Conservation (phyloP, 1,284 basidiomycete genomes). For the Papiliotrema laurentii region DNA sequence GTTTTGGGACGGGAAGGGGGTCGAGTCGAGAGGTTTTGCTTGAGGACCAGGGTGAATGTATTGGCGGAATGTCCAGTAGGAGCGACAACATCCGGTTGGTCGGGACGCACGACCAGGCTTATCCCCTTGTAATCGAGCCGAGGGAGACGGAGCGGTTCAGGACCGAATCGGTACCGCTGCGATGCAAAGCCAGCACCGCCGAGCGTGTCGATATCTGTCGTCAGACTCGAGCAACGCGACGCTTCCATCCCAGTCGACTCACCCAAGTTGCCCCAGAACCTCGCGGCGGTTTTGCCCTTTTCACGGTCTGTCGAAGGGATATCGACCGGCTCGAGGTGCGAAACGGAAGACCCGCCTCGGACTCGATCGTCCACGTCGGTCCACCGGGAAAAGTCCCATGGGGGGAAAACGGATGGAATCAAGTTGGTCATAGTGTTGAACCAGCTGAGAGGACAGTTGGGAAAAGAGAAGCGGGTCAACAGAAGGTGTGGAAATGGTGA, state of each 20-base stretch:
- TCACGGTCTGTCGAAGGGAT: conserved; percentile 2
- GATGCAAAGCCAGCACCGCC: conserved; percentile 55
- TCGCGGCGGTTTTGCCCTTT: conserved; percentile 8
- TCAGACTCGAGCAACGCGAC: not conserved
- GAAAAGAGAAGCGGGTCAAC: too few relatives aligned
- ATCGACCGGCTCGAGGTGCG: conserved; percentile 38
- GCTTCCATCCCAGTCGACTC: not conserved
- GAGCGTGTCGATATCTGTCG: conserved; percentile 50
- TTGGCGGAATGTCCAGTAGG: not conserved
- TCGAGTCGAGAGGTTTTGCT: conserved; percentile 37
- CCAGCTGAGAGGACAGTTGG: too few relatives aligned
- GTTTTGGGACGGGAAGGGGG: conserved; percentile 39
- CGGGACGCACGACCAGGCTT: conserved; percentile 19
- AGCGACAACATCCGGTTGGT: conserved; percentile 9
- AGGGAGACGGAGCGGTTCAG: conserved; percentile 28
- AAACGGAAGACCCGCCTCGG: conserved; percentile 49
- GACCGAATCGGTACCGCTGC: conserved; percentile 44
- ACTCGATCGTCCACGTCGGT: conserved; percentile 49
- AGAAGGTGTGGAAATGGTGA: too few relatives aligned
- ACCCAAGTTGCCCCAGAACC: conserved; percentile 38
- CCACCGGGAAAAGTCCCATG: conserved; percentile 40
- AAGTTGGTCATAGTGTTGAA: too few relatives aligned
- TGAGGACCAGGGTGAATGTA: conserved; percentile 48
- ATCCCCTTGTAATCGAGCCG: conserved; percentile 26
- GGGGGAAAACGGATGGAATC: too few relatives aligned